A percentile compares a stretch with the other conserved stretches of the same genome.
Conservation (phyloP, 257 asterid species). For the Schizonepeta tenuifolia region DNA sequence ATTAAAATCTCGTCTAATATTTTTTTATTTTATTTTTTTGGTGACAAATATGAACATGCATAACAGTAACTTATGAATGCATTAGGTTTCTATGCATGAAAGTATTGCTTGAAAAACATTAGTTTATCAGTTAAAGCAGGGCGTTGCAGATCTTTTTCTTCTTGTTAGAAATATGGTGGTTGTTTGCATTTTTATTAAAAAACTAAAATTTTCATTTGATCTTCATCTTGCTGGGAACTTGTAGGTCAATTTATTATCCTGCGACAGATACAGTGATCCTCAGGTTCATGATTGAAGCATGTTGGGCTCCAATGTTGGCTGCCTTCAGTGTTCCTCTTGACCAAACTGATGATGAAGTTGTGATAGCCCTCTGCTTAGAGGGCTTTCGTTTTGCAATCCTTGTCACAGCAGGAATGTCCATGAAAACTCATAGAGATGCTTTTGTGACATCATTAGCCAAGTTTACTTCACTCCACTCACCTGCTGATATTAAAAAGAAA, state of each 20-base stretch:
- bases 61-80: constrained; percentile 5
- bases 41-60: neutral
- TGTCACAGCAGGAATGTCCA: constrained; percentile 97
- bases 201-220: constrained; percentile 33
- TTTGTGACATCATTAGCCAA: constrained; percentile 95
- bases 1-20: neutral
- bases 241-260: constrained; percentile 94
- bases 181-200: constrained; percentile 10
- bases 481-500: constrained; percentile 93
- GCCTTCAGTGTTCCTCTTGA: constrained; percentile 99
- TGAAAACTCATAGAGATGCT: constrained; percentile 99
- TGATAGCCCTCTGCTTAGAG: constrained; percentile 80
- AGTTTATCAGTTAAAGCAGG: constrained; percentile 21
- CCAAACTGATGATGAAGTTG: constrained; percentile 82
- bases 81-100: constrained; percentile 11
- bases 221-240: constrained; percentile 43
- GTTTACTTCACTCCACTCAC: constrained; percentile 97
- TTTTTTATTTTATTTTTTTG: neutral
- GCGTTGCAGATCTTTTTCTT: neutral
- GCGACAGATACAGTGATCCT: constrained; percentile 95
- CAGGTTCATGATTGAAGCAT: constrained; percentile 95
- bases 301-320: constrained; percentile 99
- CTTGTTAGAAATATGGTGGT: constrained; percentile 28
- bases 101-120: constrained; percentile 10
- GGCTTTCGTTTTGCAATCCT: constrained; percentile 89